These are phyloP conservation scores for Pichia sp. DNA, from an alignment of 1,139 yeast genomes.

Conservation along the genomic window DNA sequence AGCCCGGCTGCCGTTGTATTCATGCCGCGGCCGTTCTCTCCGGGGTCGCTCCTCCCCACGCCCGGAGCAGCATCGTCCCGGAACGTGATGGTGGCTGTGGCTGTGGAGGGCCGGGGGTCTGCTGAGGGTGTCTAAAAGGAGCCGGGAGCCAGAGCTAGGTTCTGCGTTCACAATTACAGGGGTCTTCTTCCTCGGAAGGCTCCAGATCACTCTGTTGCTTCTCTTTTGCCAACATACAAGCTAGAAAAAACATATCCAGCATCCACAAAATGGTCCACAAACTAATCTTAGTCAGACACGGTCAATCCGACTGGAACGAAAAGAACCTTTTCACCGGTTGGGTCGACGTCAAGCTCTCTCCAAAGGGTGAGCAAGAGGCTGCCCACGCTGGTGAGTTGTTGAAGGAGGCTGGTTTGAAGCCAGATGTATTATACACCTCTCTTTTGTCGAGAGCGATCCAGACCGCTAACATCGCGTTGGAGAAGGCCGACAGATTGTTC, in stretches of 20 bases:
- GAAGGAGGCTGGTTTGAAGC: conserved; percentile 79
- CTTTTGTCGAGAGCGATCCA: conserved; percentile 93
- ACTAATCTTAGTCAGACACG: conserved; percentile 89
- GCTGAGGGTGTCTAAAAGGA: background rate
- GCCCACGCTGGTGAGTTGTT: conserved; percentile 89
- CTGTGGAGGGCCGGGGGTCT: background rate
- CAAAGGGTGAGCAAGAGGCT: conserved; percentile 85
- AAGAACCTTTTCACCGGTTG: conserved; percentile 98
- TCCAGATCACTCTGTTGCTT: background rate
- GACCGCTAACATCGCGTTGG: conserved; percentile 94
- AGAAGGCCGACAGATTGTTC: conserved; percentile 83
- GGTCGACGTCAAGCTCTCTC: conserved; percentile 92
- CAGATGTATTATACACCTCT: conserved; percentile 89
- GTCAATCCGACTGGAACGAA: conserved; percentile 98
- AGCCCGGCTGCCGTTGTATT: no score
- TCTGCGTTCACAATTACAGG: background rate
- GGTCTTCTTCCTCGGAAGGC: background rate
- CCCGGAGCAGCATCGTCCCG: conserved; percentile 6
- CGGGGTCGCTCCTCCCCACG: background rate
- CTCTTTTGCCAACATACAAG: no score
- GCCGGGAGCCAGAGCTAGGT: background rate
- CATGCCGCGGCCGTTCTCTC: no score
- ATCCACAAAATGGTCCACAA: conserved; percentile 48
- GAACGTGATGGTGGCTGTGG: background rate
- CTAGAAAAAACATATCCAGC: background rate